phyloP scores from a whole-genome alignment of 148 eudicot genomes.

The Arctostaphylos glauca region DNA sequence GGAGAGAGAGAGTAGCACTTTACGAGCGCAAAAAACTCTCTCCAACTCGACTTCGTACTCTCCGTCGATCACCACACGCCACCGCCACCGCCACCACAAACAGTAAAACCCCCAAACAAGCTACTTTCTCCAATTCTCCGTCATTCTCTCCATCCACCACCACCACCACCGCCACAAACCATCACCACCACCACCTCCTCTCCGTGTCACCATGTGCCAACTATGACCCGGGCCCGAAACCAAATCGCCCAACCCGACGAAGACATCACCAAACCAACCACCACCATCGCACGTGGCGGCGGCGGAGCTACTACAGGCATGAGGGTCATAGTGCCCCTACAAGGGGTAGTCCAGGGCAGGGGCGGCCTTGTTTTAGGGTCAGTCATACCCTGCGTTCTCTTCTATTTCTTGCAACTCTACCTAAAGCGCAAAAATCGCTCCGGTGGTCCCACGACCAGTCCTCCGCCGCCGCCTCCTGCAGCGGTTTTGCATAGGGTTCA shows the following conservation, averaged over 20 bases:
- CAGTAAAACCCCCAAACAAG: background rate
- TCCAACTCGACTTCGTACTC: background rate
- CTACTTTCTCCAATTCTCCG: background rate
- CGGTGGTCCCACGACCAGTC: slow-evolving; percentile 8
- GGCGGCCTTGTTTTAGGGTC: slow-evolving; percentile 86
- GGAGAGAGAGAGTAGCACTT: background rate
- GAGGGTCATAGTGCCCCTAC: slow-evolving; percentile 91
- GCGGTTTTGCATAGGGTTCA: slow-evolving; percentile 51
- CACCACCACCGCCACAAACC: background rate
- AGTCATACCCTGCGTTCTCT: slow-evolving; percentile 81
- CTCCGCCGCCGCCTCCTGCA: slow-evolving; percentile 24
- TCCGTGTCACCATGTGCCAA: background rate
- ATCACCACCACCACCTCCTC: background rate
- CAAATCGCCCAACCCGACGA: slow-evolving; percentile 15
- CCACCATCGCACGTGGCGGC: slow-evolving; percentile 18
- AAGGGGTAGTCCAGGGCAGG: slow-evolving; percentile 85
- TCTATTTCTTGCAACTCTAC: slow-evolving; percentile 79
- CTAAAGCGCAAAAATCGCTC: slow-evolving; percentile 43
- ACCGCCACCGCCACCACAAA: background rate
- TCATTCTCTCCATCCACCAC: background rate
- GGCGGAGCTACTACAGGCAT: slow-evolving; percentile 46
- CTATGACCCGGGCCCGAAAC: slow-evolving; percentile 34
- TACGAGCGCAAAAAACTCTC: no score
- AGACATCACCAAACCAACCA: slow-evolving; percentile 15
- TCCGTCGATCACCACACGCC: background rate